These are phyloP conservation scores for Curvularia spicifera DNA, from an alignment of 2,329 filamentous ascomycete species.

Conservation along the genomic window DNA sequence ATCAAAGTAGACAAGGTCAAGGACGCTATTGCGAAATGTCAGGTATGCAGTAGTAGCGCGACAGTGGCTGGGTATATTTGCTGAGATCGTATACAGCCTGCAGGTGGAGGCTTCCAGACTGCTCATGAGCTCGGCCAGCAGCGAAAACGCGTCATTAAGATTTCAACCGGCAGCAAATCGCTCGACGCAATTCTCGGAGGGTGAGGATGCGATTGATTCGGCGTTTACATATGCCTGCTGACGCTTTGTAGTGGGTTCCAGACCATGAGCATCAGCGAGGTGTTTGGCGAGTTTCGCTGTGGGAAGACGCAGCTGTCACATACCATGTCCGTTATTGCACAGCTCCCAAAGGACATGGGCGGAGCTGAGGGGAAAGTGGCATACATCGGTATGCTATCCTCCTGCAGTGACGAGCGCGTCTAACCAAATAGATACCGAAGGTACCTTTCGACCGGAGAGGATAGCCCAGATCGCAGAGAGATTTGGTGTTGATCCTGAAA, in stretches of 20 bases:
- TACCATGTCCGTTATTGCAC: conserved; percentile 70
- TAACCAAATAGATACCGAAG: conserved; percentile 44
- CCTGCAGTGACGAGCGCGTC: not conserved
- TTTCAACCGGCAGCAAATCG: conserved; percentile 73
- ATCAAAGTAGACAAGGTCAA: conserved; percentile 75
- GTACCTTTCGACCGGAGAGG: conserved; percentile 68
- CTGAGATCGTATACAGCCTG: conserved; percentile 55
- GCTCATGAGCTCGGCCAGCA: conserved; percentile 68
- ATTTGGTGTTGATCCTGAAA: conserved; percentile 59
- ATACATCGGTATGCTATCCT: conserved; percentile 61
- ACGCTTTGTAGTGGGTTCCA: conserved; percentile 64
- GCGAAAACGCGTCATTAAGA: conserved; percentile 67
- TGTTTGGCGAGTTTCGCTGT: conserved; percentile 68
- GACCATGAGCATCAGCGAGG: conserved; percentile 72
- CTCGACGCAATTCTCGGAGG: conserved; percentile 70
- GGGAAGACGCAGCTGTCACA: conserved; percentile 74
- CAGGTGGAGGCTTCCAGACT: conserved; percentile 67
- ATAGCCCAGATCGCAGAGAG: conserved; percentile 71
- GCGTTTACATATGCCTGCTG: conserved; percentile 5
- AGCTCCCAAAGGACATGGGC: conserved; percentile 65
- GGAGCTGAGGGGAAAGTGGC: conserved; percentile 73
- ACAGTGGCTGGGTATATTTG: not conserved
- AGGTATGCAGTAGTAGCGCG: conserved; percentile 50
- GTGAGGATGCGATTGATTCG: conserved; percentile 43
- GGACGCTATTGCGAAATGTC: conserved; percentile 68